phyloP scores from a whole-genome alignment of 306 rosid species.

The Alnus rubra region DNA sequence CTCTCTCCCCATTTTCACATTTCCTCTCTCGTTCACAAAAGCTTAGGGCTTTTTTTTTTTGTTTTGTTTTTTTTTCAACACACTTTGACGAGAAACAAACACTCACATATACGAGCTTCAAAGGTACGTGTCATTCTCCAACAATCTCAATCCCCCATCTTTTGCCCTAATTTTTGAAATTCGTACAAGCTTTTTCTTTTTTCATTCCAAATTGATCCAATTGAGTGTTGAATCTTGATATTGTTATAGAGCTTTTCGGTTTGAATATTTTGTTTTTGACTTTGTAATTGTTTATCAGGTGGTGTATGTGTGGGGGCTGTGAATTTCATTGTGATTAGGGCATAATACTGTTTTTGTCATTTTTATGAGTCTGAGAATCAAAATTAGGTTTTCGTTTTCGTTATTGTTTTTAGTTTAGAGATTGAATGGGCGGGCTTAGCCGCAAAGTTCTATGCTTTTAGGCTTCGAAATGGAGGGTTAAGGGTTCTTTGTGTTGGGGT shows the following conservation, averaged over 20 bases:
- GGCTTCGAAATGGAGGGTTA: slow-evolving; percentile 39
- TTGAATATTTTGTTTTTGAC: slow-evolving; percentile 33
- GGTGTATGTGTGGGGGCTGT: slow-evolving; percentile 52
- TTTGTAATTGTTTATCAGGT: slow-evolving; percentile 43
- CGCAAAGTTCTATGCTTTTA: slow-evolving; percentile 24
- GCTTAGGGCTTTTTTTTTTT: slow-evolving; percentile 24
- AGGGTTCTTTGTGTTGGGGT: slow-evolving; percentile 28
- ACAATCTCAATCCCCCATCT: slow-evolving; percentile 20
- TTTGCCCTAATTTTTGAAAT: slow-evolving; percentile 27
- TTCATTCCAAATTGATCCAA: slow-evolving; percentile 34
- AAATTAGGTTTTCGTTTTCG: slow-evolving; percentile 52
- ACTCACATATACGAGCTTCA: slow-evolving; percentile 24
- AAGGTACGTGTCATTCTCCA: slow-evolving; percentile 51
- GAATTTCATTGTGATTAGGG: slow-evolving; percentile 55
- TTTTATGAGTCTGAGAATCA: slow-evolving; percentile 31
- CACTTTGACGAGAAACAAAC: slow-evolving; percentile 6
- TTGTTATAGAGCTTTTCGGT: slow-evolving; percentile 1
- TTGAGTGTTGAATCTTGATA: slow-evolving; percentile 19
- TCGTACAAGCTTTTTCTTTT: slow-evolving; percentile 32
- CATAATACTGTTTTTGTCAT: slow-evolving; percentile 18
- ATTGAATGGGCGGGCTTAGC: slow-evolving; percentile 46
- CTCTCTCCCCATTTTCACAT: slow-evolving; percentile 14
- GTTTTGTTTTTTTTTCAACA: slow-evolving; percentile 16
- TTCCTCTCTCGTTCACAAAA: slow-evolving; percentile 19
- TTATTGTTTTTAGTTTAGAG: slow-evolving; percentile 48